phyloP scores from a whole-genome alignment of 768 basidiomycete genomes.

The Serendipita sp. region DNA sequence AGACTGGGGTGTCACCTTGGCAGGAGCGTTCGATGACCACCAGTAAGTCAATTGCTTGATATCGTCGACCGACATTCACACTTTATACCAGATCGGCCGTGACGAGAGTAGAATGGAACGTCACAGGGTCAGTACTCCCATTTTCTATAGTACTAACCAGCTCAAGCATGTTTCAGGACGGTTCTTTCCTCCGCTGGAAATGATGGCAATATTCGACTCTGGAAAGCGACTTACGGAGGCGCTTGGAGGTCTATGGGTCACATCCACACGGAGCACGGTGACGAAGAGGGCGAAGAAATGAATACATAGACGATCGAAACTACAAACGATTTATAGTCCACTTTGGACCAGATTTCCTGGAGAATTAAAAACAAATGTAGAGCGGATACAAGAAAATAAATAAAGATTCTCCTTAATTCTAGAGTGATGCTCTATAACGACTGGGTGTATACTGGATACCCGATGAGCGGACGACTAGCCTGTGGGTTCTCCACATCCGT shows the following conservation, averaged over 20 bases:
- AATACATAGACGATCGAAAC: too few relatives aligned
- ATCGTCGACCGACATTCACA: background rate
- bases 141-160: background rate
- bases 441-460: constrained; percentile 39
- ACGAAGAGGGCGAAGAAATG: constrained; percentile 22
- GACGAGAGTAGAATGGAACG: constrained; percentile 87
- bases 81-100: constrained; percentile 40
- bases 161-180: constrained; percentile 33
- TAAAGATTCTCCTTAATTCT: background rate
- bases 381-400: background rate
- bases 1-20: constrained; percentile 55
- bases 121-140: constrained; percentile 44
- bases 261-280: constrained; percentile 63
- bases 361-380: background rate
- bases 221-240: constrained; percentile 71
- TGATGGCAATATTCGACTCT: constrained; percentile 64
- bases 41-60: constrained; percentile 29
- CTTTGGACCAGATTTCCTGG: background rate
- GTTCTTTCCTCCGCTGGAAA: constrained; percentile 72
- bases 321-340: too few relatives aligned
- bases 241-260: constrained; percentile 76
- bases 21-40: constrained; percentile 81
- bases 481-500: constrained; percentile 41
- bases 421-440: background rate
- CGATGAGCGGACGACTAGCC: constrained; percentile 40